Base-by-base conservation (phyloP, 129 eudicot species). In the Pulicaria dysenterica region DNA sequence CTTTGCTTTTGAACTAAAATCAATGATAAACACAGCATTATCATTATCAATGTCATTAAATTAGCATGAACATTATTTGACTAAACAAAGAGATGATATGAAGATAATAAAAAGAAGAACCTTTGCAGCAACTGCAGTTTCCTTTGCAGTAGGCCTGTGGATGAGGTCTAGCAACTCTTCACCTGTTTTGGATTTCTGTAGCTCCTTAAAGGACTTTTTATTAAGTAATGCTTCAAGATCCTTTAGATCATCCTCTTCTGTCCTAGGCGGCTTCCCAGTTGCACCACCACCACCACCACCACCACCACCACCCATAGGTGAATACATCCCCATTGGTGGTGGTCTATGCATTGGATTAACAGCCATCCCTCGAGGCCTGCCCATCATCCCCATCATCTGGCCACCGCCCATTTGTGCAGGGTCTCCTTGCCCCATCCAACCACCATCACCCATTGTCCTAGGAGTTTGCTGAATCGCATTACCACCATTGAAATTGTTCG, bases 131-230 rank as follows among this genome's bases (percentile, higher is more conserved):
- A 87, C 93, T 44, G 96, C 96, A 53, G 88, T 90, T 88, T 94
- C 97, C 77, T 73, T 90, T 6, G 98, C 98, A 70, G 98, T 94
- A 13, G 98, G 98, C 34, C 96, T 80, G 61, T 87, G 98, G 58
- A 94, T 90, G 66, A 94, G 95, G 60, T 88, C 93, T 85, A 94
- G 55, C 41, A 94, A 79, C 84, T 94, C 98, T 73, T 94, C 97
- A 8, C 98, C 98, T 5, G 98, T 86, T 77, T 94, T 90, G 2
- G 98, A 94, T 66, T 94, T 94, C 88, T 90, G 98, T 79, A 84
- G 0, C 70, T 94, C 98, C 84, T 70, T 86, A 56, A 94, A 94
- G 3, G 97, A 85, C 80, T 90, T 90, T 80, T 90, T 94, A 66
- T 90, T 90, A 57, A 94, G 84, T 71, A 94, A 81, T 17, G 83